Conservation (phyloP, 2,329 filamentous ascomycete species). For the Diplodia sapinea region DNA sequence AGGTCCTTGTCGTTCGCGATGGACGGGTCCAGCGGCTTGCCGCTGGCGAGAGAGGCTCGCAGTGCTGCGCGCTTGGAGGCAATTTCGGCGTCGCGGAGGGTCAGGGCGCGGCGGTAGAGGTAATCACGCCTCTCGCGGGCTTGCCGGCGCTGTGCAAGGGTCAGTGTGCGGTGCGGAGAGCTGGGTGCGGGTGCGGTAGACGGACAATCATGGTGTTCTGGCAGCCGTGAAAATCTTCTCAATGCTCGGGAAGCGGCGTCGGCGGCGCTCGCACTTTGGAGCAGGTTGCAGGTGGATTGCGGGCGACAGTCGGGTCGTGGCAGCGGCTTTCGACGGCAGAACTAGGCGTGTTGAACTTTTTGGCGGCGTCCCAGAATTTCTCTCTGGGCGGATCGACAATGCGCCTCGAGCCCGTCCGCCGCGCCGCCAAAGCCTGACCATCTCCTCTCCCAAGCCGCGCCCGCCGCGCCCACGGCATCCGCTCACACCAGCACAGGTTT, state of each 20-base stretch:
- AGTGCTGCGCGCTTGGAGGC: slow-evolving; percentile 89
- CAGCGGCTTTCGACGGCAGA: slow-evolving; percentile 4
- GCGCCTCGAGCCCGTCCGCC: slow-evolving; percentile 19
- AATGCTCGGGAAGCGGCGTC: not conserved
- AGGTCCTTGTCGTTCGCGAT: slow-evolving; percentile 87
- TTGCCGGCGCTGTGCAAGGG: slow-evolving; percentile 62
- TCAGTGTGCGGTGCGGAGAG: slow-evolving; percentile 12
- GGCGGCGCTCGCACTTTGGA: not conserved
- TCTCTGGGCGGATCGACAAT: slow-evolving; percentile 26
- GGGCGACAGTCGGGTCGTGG: not conserved
- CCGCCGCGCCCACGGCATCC: not conserved
- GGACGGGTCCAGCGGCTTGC: slow-evolving; percentile 79
- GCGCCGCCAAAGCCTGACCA: slow-evolving; percentile 18
- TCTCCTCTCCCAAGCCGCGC: not conserved
- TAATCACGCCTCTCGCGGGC: slow-evolving; percentile 83
- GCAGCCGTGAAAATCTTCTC: not conserved
- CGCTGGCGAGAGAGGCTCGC: slow-evolving; percentile 83
- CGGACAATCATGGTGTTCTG: slow-evolving; percentile 27
- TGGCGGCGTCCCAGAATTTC: slow-evolving; percentile 14
- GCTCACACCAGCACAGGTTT: not conserved
- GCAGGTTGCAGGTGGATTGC: not conserved
- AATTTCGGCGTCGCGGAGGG: slow-evolving; percentile 88
- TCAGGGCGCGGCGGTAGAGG: slow-evolving; percentile 86
- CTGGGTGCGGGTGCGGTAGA: not conserved
- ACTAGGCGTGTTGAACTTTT: slow-evolving; percentile 26